Percentiles rank a stretch among this genome's conserved stretches.
phyloP scores from a whole-genome alignment of 176 grass and related monocot genomes.

The Echinochloa phyllopogon region DNA sequence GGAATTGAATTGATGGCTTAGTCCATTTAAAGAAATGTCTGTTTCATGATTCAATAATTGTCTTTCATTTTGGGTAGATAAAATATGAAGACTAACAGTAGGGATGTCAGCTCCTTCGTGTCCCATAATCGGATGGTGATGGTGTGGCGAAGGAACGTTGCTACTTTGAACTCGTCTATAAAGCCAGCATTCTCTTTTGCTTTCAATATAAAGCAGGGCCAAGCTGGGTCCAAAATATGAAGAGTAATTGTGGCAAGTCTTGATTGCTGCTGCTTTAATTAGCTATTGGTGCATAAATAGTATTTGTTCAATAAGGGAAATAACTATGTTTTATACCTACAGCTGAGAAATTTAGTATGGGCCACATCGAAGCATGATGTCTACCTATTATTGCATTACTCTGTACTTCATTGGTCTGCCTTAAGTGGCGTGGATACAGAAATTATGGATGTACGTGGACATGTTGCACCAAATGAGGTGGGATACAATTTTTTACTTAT shows the following conservation, averaged over 20 bases:
- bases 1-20: not conserved
- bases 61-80: not conserved
- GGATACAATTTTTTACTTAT: not conserved
- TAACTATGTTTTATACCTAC: constrained; percentile 3
- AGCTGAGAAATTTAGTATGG: constrained; percentile 54
- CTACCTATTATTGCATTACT: constrained; percentile 34
- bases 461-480: constrained; percentile 38
- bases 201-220: no score
- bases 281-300: not conserved
- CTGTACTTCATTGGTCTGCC: constrained; percentile 43
- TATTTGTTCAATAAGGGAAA: constrained; percentile 27
- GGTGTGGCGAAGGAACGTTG: no score
- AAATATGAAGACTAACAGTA: not conserved
- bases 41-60: constrained; percentile 6
- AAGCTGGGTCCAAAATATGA: not conserved
- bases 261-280: constrained; percentile 21
- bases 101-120: no score
- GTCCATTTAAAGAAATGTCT: not conserved
- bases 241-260: constrained; percentile 13
- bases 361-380: constrained; percentile 45
- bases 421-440: constrained; percentile 20
- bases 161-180: no score
- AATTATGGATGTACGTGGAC: constrained; percentile 32
- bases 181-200: no score
- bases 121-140: no score